phyloP scores from a whole-genome alignment of 2,329 filamentous ascomycete genomes.

The Blumeriella jaapii region DNA sequence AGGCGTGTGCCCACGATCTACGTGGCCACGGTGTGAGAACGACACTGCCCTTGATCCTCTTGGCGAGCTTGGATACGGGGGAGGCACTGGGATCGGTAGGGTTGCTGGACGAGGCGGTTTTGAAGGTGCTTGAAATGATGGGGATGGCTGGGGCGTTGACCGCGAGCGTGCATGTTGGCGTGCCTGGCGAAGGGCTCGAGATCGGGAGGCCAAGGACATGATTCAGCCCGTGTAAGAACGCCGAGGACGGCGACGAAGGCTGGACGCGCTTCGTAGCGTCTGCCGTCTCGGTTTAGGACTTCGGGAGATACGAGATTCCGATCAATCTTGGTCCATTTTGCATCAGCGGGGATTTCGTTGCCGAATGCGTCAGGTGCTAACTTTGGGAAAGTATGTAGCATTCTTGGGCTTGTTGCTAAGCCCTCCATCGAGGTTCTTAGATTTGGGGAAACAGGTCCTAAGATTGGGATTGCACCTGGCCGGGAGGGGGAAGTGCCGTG shows the following conservation, averaged over 20 bases:
- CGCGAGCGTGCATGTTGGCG: constrained; percentile 7
- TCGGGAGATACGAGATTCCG: constrained; percentile 45
- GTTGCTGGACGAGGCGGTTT: constrained; percentile 6
- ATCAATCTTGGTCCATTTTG: constrained; percentile 48
- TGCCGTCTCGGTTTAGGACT: constrained; percentile 41
- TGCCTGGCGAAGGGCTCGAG: constrained; percentile 28
- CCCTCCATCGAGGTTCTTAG: constrained; percentile 6
- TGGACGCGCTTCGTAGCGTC: constrained; percentile 49
- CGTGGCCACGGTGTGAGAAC: constrained; percentile 1
- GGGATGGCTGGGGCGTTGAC: constrained; percentile 6
- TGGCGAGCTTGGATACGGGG: constrained; percentile 6
- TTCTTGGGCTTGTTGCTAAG: constrained; percentile 12
- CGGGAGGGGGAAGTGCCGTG: constrained; percentile 8
- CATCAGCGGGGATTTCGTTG: constrained; percentile 43
- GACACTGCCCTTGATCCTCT: too few relatives aligned
- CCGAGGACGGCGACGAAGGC: constrained; percentile 51
- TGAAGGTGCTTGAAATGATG: constrained; percentile 8
- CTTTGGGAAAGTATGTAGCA: constrained; percentile 1
- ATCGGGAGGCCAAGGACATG: constrained; percentile 35
- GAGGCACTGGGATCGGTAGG: constrained; percentile 7
- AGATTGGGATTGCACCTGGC: constrained; percentile 9
- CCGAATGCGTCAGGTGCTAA: constrained; percentile 47
- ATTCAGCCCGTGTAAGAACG: constrained; percentile 41
- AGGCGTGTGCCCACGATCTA: constrained; percentile 9
- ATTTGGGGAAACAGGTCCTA: constrained; percentile 10